Evolutionary conservation across 2,329 filamentous ascomycete genomes (phyloP).

Genomic region (Tolypocladium sp.): DNA sequence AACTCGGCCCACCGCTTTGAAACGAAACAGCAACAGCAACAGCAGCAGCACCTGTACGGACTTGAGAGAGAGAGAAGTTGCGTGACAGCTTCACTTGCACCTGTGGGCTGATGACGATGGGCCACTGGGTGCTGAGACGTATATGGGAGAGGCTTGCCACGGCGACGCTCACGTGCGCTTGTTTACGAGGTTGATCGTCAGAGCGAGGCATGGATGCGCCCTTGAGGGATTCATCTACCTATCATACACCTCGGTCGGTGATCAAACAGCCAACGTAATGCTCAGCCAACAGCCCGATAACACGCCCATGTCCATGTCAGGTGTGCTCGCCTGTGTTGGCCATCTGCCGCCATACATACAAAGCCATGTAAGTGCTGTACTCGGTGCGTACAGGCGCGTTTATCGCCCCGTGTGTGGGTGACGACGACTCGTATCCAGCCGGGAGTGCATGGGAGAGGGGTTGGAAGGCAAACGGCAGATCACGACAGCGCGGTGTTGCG

Average conservation of each 20-base stretch:
- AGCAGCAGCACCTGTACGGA: not conserved
- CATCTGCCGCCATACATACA: not conserved
- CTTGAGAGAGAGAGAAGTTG: no score
- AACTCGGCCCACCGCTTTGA: not conserved
- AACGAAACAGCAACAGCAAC: not conserved
- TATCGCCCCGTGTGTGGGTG: not conserved
- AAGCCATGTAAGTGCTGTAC: no score
- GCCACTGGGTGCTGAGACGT: not conserved
- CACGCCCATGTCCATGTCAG: not conserved
- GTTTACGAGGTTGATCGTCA: not conserved
- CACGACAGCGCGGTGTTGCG: not conserved
- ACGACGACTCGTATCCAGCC: not conserved
- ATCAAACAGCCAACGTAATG: no score
- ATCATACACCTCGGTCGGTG: no score
- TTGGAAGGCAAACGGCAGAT: not conserved
- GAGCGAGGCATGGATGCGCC: not conserved
- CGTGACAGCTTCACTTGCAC: not conserved
- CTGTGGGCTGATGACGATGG: not conserved
- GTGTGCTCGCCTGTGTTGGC: not conserved
- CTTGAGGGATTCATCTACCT: no score
- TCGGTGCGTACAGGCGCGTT: no score
- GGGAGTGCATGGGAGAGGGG: not conserved
- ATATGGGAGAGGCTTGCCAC: no score
- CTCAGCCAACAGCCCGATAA: not conserved
- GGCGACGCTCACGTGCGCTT: not conserved